Conservation (phyloP, 805 yeast species). For the Priceomyces castillae region DNA sequence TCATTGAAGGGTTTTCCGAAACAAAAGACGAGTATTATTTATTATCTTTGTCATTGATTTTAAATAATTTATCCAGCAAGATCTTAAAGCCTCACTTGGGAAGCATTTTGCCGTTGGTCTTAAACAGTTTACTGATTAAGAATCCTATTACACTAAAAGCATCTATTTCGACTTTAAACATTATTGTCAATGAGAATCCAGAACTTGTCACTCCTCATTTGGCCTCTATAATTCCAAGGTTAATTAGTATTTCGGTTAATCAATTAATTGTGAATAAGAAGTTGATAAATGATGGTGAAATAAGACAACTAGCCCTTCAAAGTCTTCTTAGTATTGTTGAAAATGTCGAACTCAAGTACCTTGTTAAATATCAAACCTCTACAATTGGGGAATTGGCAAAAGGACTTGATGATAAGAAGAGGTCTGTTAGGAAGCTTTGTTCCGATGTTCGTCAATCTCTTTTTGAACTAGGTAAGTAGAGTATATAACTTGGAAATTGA, state of each 20-base stretch:
- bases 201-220: conserved; percentile 53
- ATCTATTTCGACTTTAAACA: conserved; percentile 56
- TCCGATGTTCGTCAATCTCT: conserved; percentile 77
- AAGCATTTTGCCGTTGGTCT: conserved; percentile 65
- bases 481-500: neutral
- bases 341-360: conserved; percentile 32
- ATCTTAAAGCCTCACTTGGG: conserved; percentile 64
- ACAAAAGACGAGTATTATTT: conserved; percentile 50
- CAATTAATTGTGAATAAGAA: conserved; percentile 12
- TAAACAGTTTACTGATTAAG: conserved; percentile 56
- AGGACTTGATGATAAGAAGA: conserved; percentile 68
- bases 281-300: conserved; percentile 42
- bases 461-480: conserved; percentile 44
- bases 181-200: conserved; percentile 54
- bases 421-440: conserved; percentile 73
- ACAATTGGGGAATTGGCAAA: conserved; percentile 47
- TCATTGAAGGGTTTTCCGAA: conserved; percentile 49
- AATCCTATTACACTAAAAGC: conserved; percentile 54
- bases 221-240: conserved; percentile 52
- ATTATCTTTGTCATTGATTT: conserved; percentile 62
- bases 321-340: conserved; percentile 49
- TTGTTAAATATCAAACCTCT: conserved; percentile 51
- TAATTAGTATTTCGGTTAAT: conserved; percentile 38
- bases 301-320: conserved; percentile 55
- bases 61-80: conserved; percentile 60